These are phyloP conservation scores for Exophiala calicioides DNA, from an alignment of 2,329 filamentous ascomycete genomes.

Conservation along the genomic window DNA sequence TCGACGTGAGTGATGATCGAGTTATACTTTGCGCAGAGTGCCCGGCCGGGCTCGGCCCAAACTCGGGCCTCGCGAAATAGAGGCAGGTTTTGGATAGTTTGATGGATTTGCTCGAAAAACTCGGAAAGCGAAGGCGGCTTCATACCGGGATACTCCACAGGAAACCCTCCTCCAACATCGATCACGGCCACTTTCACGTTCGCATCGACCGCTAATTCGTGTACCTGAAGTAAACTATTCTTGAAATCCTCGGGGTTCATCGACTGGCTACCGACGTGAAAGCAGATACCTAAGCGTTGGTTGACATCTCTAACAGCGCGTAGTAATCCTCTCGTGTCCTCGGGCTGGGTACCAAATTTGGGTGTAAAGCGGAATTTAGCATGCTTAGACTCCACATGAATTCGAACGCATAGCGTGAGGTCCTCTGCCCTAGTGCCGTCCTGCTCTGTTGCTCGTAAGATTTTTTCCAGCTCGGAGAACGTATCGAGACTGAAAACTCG, in stretches of 20 bases:
- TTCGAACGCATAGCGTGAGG: conserved; percentile 2
- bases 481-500: conserved; percentile 5
- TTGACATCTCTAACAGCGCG: not conserved
- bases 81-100: not conserved
- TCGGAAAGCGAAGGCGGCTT: not conserved
- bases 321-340: not conserved
- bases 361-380: not conserved
- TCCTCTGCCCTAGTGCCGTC: not conserved
- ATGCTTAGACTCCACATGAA: not conserved
- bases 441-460: not conserved
- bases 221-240: not conserved
- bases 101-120: not conserved
- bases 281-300: conserved; percentile 1
- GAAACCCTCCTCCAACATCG: conserved; percentile 5
- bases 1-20: conserved; percentile 2
- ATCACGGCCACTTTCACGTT: not conserved
- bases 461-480: conserved; percentile 1
- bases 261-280: conserved; percentile 9
- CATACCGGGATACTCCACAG: conserved; percentile 1
- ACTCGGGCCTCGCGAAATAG: not conserved
- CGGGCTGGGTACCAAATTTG: not conserved
- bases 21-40: not conserved
- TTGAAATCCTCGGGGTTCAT: not conserved
- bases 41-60: not conserved
- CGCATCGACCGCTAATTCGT: not conserved